These are phyloP conservation scores for Kwoniella heveanensis DNA, from an alignment of 768 basidiomycete species.

Conservation along the genomic window DNA sequence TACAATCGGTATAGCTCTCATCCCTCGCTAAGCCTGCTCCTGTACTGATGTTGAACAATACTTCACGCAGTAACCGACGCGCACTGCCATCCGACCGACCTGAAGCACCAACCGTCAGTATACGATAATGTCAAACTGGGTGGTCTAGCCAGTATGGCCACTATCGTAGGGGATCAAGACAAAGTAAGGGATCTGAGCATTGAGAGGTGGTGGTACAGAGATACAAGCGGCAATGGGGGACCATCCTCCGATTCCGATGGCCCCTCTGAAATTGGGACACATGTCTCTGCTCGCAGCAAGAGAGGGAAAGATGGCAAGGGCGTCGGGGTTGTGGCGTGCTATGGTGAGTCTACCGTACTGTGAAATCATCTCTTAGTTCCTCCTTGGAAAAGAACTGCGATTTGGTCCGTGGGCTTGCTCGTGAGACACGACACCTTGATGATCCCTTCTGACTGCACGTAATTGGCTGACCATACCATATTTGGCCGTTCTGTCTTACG, in stretches of 20 bases:
- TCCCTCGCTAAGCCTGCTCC: too few relatives aligned
- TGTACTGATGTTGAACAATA: too few relatives aligned
- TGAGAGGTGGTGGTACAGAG: slow-evolving; percentile 63
- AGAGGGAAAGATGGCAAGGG: slow-evolving; percentile 25
- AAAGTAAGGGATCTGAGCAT: slow-evolving; percentile 69
- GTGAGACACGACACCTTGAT: too few relatives aligned
- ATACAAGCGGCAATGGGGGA: not conserved
- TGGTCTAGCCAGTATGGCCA: slow-evolving; percentile 76
- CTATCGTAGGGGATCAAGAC: slow-evolving; percentile 64
- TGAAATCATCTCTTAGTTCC: not conserved
- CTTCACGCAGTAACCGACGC: slow-evolving; percentile 71
- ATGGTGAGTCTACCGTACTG: slow-evolving; percentile 67
- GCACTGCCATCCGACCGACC: slow-evolving; percentile 91
- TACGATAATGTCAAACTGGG: slow-evolving; percentile 66
- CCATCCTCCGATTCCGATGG: slow-evolving; percentile 31
- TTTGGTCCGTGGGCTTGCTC: too few relatives aligned
- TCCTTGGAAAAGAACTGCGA: not conserved
- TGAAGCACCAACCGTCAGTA: slow-evolving; percentile 59
- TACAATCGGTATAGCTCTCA: too few relatives aligned
- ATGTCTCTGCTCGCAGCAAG: too few relatives aligned
- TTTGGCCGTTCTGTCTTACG: too few relatives aligned
- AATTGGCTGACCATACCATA: too few relatives aligned
- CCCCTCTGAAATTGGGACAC: too few relatives aligned
- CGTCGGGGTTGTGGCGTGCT: slow-evolving; percentile 69
- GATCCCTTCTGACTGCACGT: too few relatives aligned